Evolutionary conservation across 2,329 filamentous ascomycete genomes (phyloP).

Genomic region (Xylaria sp.): DNA sequence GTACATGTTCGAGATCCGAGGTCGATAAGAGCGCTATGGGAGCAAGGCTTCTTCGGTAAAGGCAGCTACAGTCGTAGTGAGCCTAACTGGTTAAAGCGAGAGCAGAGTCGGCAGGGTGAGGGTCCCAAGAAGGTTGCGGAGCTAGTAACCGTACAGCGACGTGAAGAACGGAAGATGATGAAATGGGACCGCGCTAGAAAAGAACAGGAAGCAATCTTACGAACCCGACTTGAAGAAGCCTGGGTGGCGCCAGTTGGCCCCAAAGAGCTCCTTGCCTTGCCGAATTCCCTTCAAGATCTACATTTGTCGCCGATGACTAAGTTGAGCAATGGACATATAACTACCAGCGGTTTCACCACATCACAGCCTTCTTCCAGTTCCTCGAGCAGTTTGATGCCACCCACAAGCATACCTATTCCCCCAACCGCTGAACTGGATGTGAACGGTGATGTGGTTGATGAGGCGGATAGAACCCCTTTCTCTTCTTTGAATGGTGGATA

Average conservation of each 20-base stretch:
- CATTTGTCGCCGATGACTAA: conserved; percentile 32
- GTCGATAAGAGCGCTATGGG: conserved; percentile 86
- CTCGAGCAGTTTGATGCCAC: background rate
- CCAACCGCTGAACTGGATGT: background rate
- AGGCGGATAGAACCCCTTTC: conserved; percentile 4
- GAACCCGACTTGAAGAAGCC: conserved; percentile 65
- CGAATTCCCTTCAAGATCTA: conserved; percentile 63
- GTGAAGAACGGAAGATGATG: conserved; percentile 82
- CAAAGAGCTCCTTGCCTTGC: conserved; percentile 61
- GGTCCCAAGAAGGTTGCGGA: conserved; percentile 78
- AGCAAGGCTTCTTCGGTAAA: conserved; percentile 97
- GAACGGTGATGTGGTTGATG: conserved; percentile 4
- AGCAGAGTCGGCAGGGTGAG: conserved; percentile 76
- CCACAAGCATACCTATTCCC: conserved; percentile 1
- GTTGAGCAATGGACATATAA: conserved; percentile 30
- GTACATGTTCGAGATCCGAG: conserved; percentile 82
- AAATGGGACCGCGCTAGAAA: conserved; percentile 93
- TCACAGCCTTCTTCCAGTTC: background rate
- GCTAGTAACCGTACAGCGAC: conserved; percentile 77
- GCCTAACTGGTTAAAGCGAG: conserved; percentile 88
- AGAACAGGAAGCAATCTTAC: conserved; percentile 84
- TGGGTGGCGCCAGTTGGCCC: conserved; percentile 58
- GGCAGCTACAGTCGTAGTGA: conserved; percentile 93
- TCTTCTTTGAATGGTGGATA: conserved; percentile 16
- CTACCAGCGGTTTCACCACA: background rate